These are phyloP conservation scores for Manihot esculenta DNA, from an alignment of 441 rosid species.

Conservation along the genomic window DNA sequence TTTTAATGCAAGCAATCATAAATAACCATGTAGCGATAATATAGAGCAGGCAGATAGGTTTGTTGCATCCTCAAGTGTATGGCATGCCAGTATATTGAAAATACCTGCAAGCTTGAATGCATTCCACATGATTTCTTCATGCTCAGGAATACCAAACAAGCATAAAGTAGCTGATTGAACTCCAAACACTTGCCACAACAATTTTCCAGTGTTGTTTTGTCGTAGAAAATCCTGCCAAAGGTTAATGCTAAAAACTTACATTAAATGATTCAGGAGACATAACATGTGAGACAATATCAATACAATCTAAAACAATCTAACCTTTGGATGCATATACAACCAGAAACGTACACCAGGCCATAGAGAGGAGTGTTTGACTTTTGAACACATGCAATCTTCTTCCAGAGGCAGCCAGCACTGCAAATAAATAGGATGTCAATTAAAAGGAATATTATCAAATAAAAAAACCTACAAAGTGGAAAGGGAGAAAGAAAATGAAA, in stretches of 20 bases:
- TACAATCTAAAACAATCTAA: constrained; percentile 20
- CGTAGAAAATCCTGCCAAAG: constrained; percentile 71
- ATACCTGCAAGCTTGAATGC: constrained; percentile 72
- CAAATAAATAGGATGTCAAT: constrained; percentile 17
- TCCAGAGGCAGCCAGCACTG: constrained; percentile 95
- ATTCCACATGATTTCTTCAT: constrained; percentile 87
- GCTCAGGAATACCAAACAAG: constrained; percentile 79
- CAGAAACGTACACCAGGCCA: constrained; percentile 73
- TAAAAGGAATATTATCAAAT: neutral
- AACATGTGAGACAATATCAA: neutral
- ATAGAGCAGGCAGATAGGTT: neutral
- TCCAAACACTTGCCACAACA: constrained; percentile 85
- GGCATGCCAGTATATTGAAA: constrained; percentile 12
- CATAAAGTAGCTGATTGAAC: constrained; percentile 74
- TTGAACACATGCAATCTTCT: constrained; percentile 90
- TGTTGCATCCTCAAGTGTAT: neutral
- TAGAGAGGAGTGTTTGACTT: constrained; percentile 48
- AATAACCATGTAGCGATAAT: neutral
- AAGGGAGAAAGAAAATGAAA: too few species aligned
- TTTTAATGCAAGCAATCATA: too few species aligned
- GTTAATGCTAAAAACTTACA: constrained; percentile 3
- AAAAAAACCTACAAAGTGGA: too few species aligned
- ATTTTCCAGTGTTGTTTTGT: constrained; percentile 92
- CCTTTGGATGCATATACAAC: constrained; percentile 98
- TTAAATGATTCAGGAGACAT: neutral